These are phyloP conservation scores for Penicillium robsamsonii DNA, from an alignment of 495 filamentous ascomycete species.

Conservation along the genomic window DNA sequence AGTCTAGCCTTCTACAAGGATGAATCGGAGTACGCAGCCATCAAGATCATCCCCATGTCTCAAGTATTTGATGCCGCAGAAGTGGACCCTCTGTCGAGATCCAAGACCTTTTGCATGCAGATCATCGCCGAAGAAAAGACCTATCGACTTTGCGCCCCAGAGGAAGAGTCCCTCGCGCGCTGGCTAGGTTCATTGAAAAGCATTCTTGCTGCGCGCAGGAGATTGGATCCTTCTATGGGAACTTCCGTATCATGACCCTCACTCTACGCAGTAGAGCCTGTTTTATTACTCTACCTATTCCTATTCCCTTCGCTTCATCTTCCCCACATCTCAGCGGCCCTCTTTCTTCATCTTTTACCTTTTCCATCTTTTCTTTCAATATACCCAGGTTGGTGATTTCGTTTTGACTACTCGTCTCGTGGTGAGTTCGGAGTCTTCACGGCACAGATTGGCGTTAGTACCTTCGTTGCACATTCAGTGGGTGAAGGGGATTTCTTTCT, in stretches of 20 bases:
- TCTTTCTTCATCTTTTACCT: background rate
- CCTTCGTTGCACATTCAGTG: background rate
- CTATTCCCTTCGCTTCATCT: background rate
- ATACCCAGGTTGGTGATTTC: slow-evolving; percentile 13
- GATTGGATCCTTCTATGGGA: slow-evolving; percentile 25
- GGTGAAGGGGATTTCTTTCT: slow-evolving; percentile 1
- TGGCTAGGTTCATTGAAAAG: slow-evolving; percentile 91
- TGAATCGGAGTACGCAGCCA: slow-evolving; percentile 84
- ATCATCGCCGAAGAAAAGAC: slow-evolving; percentile 93
- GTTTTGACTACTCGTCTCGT: slow-evolving; percentile 1
- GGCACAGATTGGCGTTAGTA: slow-evolving; percentile 8
- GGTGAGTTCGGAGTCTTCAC: slow-evolving; percentile 7
- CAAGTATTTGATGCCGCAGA: slow-evolving; percentile 90
- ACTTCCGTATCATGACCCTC: background rate
- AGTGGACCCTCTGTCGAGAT: slow-evolving; percentile 80
- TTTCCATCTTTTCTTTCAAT: slow-evolving; percentile 7
- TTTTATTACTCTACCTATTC: background rate
- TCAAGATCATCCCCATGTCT: slow-evolving; percentile 75
- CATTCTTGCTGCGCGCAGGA: slow-evolving; percentile 63
- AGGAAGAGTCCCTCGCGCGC: slow-evolving; percentile 79
- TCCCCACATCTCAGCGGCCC: background rate
- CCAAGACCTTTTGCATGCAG: slow-evolving; percentile 84
- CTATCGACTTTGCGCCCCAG: slow-evolving; percentile 78
- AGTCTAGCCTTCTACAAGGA: slow-evolving; percentile 91
- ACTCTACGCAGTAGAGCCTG: background rate